Base-by-base conservation (phyloP, 1,284 basidiomycete genomes). In the Ceratobasidium theobromae region DNA sequence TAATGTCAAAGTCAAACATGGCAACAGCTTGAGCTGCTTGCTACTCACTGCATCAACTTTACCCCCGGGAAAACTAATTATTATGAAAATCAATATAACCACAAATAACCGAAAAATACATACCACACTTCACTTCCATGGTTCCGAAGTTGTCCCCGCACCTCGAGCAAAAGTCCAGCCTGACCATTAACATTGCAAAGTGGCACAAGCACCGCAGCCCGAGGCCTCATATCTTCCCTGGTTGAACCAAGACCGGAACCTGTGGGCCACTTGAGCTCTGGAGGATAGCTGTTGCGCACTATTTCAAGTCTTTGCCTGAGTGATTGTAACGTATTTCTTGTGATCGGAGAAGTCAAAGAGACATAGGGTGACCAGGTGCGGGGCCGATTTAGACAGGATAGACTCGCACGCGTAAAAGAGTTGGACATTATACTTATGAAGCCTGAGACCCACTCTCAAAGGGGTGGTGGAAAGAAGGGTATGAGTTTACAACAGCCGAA, bases 101-200 rank as follows among this genome's bases (percentile, higher is more conserved):
- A 28, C n/a, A n/a, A n/a, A n/a, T 23, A 27, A 21, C n/a, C 27
- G 30, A 54, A 35, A 25, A 25, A 16, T 49, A 43, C 82, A 70
- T 72, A 88, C 89, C 89, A 89, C 35, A 91, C 84, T 79, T 91
- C 88, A n/a, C 90, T 89, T 0, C 87, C 85, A 76, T 91, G 89
- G 38, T 79, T 81, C 70, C 88, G 80, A 65, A 91, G 75, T 66
- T 78, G 73, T n/a, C 84, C 86, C 69, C 89, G 80, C 30, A 92
- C 82, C 73, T 91, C 85, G 18, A 91, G 79, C 40, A 91, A 74
- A 18, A 92, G 80, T 5, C 88, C 86, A 0, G 89, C 86, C 16
- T 76, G 76, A 51, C 80, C 79, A 40, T 81, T 76, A 14, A 91
- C 84, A 72, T 91, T 91, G 74, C 87, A 89, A 53, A 91, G 77